Percentiles rank a stretch among this genome's conserved stretches.
Conservation (phyloP, 345 rosid genomes). For the Linum trigynum region DNA sequence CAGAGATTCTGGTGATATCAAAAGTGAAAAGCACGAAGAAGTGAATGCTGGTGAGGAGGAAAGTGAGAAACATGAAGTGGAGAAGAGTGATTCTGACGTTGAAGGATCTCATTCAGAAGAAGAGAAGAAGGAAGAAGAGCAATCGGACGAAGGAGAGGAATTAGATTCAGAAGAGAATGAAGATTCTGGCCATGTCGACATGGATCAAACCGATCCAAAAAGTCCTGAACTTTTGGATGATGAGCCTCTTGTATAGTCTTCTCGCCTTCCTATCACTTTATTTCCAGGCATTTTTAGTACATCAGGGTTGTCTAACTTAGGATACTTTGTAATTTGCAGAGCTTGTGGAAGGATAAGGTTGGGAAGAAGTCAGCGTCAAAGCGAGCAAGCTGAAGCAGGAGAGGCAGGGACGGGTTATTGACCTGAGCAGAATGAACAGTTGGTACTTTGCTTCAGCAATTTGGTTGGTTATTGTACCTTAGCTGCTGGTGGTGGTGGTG, state of each 20-base stretch:
- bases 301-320: slow-evolving; percentile 5
- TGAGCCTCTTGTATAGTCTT: slow-evolving; percentile 67
- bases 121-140: slow-evolving; percentile 23
- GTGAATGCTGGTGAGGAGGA: slow-evolving; percentile 1
- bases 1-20: slow-evolving; percentile 11
- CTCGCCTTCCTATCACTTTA: slow-evolving; percentile 7
- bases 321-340: slow-evolving; percentile 35
- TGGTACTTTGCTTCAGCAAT: neutral
- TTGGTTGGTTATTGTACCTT: slow-evolving; percentile 7
- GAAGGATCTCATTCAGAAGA: slow-evolving; percentile 30
- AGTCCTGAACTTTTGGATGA: slow-evolving; percentile 54
- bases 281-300: neutral
- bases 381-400: slow-evolving; percentile 16
- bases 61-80: slow-evolving; percentile 24
- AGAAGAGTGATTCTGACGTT: slow-evolving; percentile 22
- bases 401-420: too few relatives aligned
- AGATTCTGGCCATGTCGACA: slow-evolving; percentile 17
- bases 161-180: slow-evolving; percentile 37
- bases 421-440: too few relatives aligned
- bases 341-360: slow-evolving; percentile 58
- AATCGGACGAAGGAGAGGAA: slow-evolving; percentile 9
- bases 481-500: slow-evolving; percentile 3
- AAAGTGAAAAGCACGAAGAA: too few relatives aligned
- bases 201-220: slow-evolving; percentile 21
- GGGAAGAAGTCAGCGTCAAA: slow-evolving; percentile 37